These are phyloP conservation scores for Beauveria bassiana DNA, from an alignment of 2,329 filamentous ascomycete species.

Conservation along the genomic window DNA sequence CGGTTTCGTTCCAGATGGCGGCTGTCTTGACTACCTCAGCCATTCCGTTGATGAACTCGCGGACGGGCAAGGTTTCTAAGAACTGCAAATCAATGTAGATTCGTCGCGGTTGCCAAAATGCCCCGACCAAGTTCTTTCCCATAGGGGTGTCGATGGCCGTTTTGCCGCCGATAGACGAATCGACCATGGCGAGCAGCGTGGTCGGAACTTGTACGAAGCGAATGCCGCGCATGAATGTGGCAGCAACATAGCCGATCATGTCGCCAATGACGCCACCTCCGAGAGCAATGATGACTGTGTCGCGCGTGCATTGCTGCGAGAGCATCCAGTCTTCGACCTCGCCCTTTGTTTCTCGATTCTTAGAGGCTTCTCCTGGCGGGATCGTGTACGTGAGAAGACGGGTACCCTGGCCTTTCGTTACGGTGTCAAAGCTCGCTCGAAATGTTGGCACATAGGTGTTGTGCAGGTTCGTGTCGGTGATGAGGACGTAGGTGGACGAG, in stretches of 20 bases:
- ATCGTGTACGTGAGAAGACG: conserved; percentile 81
- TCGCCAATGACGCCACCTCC: conserved; percentile 97
- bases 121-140: conserved; percentile 91
- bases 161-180: conserved; percentile 97
- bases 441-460: conserved; percentile 76
- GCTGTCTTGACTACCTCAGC: conserved; percentile 97
- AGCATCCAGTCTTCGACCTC: conserved; percentile 98
- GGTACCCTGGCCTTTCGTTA: conserved; percentile 28
- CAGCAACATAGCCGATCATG: conserved; percentile 94
- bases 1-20: conserved; percentile 85
- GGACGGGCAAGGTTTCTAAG: conserved; percentile 77
- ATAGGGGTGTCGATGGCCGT: conserved; percentile 94
- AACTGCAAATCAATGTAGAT: conserved; percentile 94
- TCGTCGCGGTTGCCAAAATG: conserved; percentile 91
- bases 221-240: conserved; percentile 97
- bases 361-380: conserved; percentile 86
- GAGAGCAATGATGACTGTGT: conserved; percentile 89
- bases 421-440: conserved; percentile 32
- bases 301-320: conserved; percentile 81
- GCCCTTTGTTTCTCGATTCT: conserved; percentile 86
- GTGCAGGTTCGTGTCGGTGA: conserved; percentile 90
- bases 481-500: conserved; percentile 89
- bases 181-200: conserved; percentile 91
- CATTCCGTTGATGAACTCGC: conserved; percentile 98
- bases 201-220: conserved; percentile 96